Conservation (phyloP, 2,329 filamentous ascomycete genomes). For the Botrytis medusae region DNA sequence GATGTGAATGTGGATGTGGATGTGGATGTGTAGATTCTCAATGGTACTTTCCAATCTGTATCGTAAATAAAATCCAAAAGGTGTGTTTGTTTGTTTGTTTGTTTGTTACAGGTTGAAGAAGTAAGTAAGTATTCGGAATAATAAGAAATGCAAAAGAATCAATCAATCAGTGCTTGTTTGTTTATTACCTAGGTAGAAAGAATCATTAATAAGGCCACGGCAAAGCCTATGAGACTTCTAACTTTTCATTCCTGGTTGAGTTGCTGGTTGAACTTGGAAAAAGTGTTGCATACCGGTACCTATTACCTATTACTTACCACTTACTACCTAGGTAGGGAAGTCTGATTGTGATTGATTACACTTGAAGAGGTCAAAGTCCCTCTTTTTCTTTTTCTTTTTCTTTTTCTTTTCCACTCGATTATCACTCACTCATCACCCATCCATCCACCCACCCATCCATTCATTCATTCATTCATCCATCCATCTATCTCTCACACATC, state of each 20-base stretch:
- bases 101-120: constrained; percentile 16
- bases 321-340: neutral
- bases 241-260: neutral
- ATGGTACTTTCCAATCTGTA: neutral
- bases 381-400: constrained; percentile 4
- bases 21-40: too few relatives aligned
- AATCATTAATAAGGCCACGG: neutral
- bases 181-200: neutral
- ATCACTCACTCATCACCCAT: neutral
- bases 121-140: constrained; percentile 20
- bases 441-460: too few relatives aligned
- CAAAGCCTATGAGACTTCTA: constrained; percentile 1
- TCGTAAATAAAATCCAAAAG: neutral
- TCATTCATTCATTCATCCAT: neutral
- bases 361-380: neutral
- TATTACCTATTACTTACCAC: neutral
- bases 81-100: neutral
- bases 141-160: neutral
- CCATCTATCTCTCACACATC: too few relatives aligned
- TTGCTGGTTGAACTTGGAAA: neutral
- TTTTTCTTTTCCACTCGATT: neutral
- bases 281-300: neutral
- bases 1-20: too few relatives aligned
- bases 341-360: neutral
- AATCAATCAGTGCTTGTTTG: neutral